These are phyloP conservation scores for Malbranchea cinnamomea DNA, from an alignment of 2,329 filamentous ascomycete genomes.

Conservation along the genomic window DNA sequence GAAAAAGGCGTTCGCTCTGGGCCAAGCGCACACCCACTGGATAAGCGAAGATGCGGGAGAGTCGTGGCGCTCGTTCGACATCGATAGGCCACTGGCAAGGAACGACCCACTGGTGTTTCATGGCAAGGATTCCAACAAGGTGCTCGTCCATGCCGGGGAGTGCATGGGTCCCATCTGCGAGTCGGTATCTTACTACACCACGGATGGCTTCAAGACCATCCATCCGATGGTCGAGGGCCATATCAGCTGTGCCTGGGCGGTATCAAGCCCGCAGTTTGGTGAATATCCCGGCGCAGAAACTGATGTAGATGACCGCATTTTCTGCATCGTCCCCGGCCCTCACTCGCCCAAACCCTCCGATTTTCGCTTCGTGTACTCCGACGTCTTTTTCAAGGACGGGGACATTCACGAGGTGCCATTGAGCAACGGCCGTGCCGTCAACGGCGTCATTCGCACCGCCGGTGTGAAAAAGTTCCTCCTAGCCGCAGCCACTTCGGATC, in stretches of 20 bases:
- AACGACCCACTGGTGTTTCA: constrained; percentile 57
- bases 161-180: constrained; percentile 51
- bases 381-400: constrained; percentile 58
- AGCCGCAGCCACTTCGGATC: constrained; percentile 61
- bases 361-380: constrained; percentile 65
- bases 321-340: constrained; percentile 66
- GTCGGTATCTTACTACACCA: constrained; percentile 57
- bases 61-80: constrained; percentile 62
- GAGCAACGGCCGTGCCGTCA: constrained; percentile 56
- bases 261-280: constrained; percentile 54
- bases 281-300: constrained; percentile 39
- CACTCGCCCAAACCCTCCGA: constrained; percentile 58
- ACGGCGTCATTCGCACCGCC: constrained; percentile 68
- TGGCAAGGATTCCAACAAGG: constrained; percentile 65
- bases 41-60: constrained; percentile 71
- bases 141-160: constrained; percentile 60
- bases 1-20: constrained; percentile 66
- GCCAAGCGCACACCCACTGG: constrained; percentile 56
- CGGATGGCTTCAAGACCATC: constrained; percentile 62
- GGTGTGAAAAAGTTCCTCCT: constrained; percentile 76
- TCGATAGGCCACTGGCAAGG: constrained; percentile 43
- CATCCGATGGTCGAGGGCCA: constrained; percentile 53
- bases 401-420: constrained; percentile 55
- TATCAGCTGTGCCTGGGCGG: constrained; percentile 76
- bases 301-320: constrained; percentile 52